These are phyloP conservation scores for Lipomyces spencermartinsiae DNA, from an alignment of 805 yeast species.

Conservation along the genomic window DNA sequence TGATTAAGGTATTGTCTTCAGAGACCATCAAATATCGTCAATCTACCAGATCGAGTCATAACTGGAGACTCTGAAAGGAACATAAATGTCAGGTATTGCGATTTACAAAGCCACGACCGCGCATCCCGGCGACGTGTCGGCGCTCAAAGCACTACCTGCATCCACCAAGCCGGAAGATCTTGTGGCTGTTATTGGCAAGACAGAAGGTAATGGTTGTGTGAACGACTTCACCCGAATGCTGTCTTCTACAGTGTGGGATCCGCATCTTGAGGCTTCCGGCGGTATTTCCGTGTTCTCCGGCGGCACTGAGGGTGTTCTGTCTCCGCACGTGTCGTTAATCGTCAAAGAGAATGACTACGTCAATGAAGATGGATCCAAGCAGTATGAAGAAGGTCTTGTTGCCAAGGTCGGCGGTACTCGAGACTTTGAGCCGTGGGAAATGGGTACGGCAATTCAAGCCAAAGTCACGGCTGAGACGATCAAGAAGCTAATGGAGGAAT, in stretches of 20 bases:
- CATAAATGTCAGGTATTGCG: constrained; percentile 37
- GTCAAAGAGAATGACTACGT: constrained; percentile 32
- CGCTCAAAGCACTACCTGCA: constrained; percentile 27
- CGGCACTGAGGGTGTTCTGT: constrained; percentile 38
- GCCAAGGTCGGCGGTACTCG: constrained; percentile 37
- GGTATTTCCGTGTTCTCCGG: constrained; percentile 39
- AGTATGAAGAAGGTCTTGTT: constrained; percentile 34
- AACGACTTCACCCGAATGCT: constrained; percentile 39
- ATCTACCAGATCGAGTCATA: background rate
- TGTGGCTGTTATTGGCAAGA: constrained; percentile 37
- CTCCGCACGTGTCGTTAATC: constrained; percentile 35
- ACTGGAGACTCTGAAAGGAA: background rate
- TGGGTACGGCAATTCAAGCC: constrained; percentile 39
- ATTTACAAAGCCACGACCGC: constrained; percentile 33
- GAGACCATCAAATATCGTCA: background rate
- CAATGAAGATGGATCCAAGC: constrained; percentile 24
- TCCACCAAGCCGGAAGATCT: constrained; percentile 25
- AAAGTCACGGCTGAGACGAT: constrained; percentile 30
- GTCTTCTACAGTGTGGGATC: constrained; percentile 38
- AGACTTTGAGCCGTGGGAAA: constrained; percentile 38
- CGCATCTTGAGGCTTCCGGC: constrained; percentile 27
- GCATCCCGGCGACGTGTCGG: constrained; percentile 36
- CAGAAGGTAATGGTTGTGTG: constrained; percentile 38
- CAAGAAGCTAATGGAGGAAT: constrained; percentile 29
- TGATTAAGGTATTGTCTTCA: background rate